Evolutionary conservation across 2,329 filamentous ascomycete genomes (phyloP).

Genomic region (Penicillium sp.): DNA sequence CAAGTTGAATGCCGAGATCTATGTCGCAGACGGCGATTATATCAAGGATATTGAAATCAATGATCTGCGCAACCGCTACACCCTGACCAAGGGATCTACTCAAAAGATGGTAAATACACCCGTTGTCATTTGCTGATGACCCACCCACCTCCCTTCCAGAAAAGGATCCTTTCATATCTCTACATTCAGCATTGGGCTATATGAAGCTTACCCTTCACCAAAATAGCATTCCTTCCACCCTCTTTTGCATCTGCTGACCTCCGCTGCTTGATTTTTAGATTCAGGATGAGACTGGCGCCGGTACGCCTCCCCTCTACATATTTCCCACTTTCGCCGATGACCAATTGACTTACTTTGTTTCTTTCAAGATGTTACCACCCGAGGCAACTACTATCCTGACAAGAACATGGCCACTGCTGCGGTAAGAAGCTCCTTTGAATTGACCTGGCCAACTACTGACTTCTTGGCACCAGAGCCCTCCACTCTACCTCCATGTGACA

Average conservation of each 20-base stretch:
- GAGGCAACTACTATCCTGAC: constrained; percentile 94
- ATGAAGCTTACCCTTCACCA: constrained; percentile 68
- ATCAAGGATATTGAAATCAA: constrained; percentile 99
- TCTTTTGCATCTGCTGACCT: constrained; percentile 94
- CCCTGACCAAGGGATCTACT: constrained; percentile 92
- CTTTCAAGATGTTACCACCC: constrained; percentile 90
- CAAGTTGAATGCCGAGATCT: constrained; percentile 81
- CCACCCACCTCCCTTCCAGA: constrained; percentile 43
- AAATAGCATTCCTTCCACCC: constrained; percentile 60
- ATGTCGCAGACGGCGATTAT: constrained; percentile 93
- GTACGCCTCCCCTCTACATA: constrained; percentile 67
- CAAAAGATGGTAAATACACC: constrained; percentile 99
- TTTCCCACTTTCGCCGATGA: constrained; percentile 50
- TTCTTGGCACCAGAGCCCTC: constrained; percentile 68
- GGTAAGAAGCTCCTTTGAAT: constrained; percentile 57
- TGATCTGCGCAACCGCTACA: constrained; percentile 93
- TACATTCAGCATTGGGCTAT: constrained; percentile 47
- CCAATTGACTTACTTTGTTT: constrained; percentile 60
- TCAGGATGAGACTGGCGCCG: constrained; percentile 98
- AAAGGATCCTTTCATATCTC: constrained; percentile 29
- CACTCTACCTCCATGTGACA: constrained; percentile 91
- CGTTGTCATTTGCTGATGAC: constrained; percentile 68
- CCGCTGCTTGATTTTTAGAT: constrained; percentile 89
- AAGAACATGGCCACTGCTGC: constrained; percentile 94
- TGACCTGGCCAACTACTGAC: background rate